Base-by-base conservation (phyloP, 495 filamentous ascomycete genomes). In the Penicillium atrosanguineum region DNA sequence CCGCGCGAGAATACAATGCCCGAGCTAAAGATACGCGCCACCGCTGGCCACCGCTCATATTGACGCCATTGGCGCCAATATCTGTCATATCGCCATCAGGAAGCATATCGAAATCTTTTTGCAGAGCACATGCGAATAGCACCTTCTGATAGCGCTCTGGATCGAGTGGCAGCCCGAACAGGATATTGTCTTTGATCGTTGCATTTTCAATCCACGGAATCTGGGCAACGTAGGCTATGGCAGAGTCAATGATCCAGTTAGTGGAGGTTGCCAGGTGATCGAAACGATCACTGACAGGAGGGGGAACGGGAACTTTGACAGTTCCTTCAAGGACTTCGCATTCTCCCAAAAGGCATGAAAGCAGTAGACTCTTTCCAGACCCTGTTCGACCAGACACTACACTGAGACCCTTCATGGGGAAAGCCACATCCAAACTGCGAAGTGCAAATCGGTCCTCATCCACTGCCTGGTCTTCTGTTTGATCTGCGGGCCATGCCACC, bases 201-300 rank as follows among this genome's bases (percentile, higher is more conserved):
- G 87, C 87, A 57, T 92, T 92, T 56, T 92, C 89, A 52, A 93
- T 90, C 89, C 89, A 93, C 0, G 89, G 89, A n/a, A 86, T 89
- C 65, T 93, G 89, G 6, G 87, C 83, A 25, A 93, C 88, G 63
- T 85, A 93, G 0, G 88, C 88, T 42, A 90, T 81, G 0, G 82
- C 75, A 1, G 76, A 75, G n/a, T 85, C 81, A 19, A 90, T 76
- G 15, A 65, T 57, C 68, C 71, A 71, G 34, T 65, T 62, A 1
- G 60, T 52, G n/a, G 50, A 57, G 31, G 60, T 66, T 1, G 60
- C 62, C 0, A 50, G 38, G n/a, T 58, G 38, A 40, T 67, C 64
- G 26, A 57, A 59, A 2, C 56, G 52, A 19, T 79, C 72, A 0
- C 59, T 49, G 7, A 56, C 53, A 7, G 54, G 44, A 18, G 52